Conservation (phyloP, 2,329 filamentous ascomycete genomes). For the Chaetothyriales sp. region DNA sequence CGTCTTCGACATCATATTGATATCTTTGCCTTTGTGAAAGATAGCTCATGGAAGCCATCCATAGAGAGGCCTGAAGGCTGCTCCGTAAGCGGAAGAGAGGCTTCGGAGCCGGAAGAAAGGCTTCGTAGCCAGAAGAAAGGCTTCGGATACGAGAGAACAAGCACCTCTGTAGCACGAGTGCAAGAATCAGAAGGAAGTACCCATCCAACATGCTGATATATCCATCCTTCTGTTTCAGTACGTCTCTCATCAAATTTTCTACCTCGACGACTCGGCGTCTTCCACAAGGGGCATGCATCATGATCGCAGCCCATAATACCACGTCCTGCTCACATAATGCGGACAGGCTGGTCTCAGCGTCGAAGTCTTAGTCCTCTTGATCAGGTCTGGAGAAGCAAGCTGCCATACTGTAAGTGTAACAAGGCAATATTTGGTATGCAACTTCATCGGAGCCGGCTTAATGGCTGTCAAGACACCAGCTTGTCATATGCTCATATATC, state of each 20-base stretch:
- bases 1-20: no score
- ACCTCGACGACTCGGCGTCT: background rate
- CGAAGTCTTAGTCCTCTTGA: background rate
- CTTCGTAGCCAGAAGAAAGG: background rate
- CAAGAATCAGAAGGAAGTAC: no score
- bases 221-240: background rate
- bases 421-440: background rate
- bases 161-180: no score
- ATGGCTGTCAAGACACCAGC: background rate
- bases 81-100: background rate
- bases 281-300: background rate
- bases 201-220: no score
- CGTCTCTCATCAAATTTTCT: background rate
- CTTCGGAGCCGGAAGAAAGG: background rate
- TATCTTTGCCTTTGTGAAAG: no score
- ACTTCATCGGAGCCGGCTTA: background rate
- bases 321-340: background rate
- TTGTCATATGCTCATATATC: constrained; percentile 1
- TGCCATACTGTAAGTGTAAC: background rate
- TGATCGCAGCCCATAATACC: background rate
- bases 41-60: background rate
- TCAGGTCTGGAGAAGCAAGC: no score
- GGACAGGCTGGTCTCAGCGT: background rate
- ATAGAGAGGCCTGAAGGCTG: background rate
- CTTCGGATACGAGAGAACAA: background rate